Evolutionary conservation across 306 rosid species (phyloP), one percentile per base, ranked within the genome.

Genomic region (Cyamopsis tetragonoloba): DNA sequence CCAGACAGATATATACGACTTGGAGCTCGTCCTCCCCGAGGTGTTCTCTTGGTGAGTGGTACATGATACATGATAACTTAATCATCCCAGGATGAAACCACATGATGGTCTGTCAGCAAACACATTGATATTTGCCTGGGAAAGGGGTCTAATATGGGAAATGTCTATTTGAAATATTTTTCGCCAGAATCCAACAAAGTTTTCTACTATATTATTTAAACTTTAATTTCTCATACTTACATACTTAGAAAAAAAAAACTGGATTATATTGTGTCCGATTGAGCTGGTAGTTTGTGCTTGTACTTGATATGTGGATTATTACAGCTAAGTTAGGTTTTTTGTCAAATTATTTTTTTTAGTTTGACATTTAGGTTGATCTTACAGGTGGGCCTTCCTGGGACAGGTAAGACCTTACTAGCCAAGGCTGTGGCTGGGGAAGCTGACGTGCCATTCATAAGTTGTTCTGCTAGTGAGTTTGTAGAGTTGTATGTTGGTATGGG

Each of bases 1-100:
- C 99, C 99, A n/a, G 97, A 93, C 57, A 88, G 71, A 77, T 93
- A 90, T 61, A 26, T 68, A 65, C 83, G 96, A 43, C 88, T 93
- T 70, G 99, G 99, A 80, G 99, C 99, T 55, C 97, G 99, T 77
- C 99, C 99, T 78, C 99, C 99, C 48, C 91, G 97, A 39, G 99
- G 97, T 75, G 99, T 93, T 71, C 96, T 93, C 31, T 77, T 93
- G 99, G 99, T 92, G 81, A 92, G 98, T 81, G 44, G 39, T 28
- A 49, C 37, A 14, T 17, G 44, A 41, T 69, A 55, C 46, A 20
- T 62, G 38, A 19, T 17, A 42, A 6, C 19, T 47, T 44, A 55
- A 20, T 49, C 32, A 37, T 41, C 39, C 47, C 13, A 46, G 23
- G 56, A 38, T 46, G 38, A 48, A 58, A 58, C n/a, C 42, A 26